Evolutionary conservation across 2,329 filamentous ascomycete species (phyloP).

Genomic region (Mycosphaerelloides madeirae): DNA sequence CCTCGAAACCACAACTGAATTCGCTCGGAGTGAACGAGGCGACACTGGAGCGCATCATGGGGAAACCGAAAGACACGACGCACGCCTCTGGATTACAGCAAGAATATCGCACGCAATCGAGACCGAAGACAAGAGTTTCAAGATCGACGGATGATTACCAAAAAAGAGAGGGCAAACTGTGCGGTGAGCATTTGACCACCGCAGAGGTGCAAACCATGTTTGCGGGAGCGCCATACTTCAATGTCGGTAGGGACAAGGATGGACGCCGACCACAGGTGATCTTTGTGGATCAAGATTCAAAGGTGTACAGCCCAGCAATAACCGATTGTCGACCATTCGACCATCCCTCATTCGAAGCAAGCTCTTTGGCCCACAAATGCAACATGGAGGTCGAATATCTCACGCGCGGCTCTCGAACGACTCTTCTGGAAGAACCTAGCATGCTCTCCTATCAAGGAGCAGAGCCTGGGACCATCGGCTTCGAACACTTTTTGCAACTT

Average conservation of each 20-base stretch:
- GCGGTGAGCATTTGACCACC: slow-evolving; percentile 9
- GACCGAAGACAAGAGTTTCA: slow-evolving; percentile 1
- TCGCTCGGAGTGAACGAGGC: slow-evolving; percentile 22
- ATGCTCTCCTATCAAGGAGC: slow-evolving; percentile 44
- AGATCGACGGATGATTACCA: not conserved
- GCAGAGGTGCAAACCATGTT: slow-evolving; percentile 25
- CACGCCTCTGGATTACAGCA: slow-evolving; percentile 16
- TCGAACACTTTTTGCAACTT: slow-evolving; percentile 45
- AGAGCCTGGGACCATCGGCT: slow-evolving; percentile 45
- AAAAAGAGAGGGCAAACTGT: not conserved
- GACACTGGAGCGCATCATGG: slow-evolving; percentile 22
- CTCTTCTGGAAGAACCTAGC: slow-evolving; percentile 42
- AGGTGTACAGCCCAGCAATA: slow-evolving; percentile 2
- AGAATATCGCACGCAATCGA: slow-evolving; percentile 7
- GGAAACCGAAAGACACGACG: slow-evolving; percentile 15
- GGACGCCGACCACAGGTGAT: slow-evolving; percentile 19
- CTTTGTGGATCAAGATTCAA: slow-evolving; percentile 9
- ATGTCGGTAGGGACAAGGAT: slow-evolving; percentile 8
- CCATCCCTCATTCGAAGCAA: slow-evolving; percentile 19
- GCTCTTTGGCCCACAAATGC: slow-evolving; percentile 8
- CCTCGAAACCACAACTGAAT: slow-evolving; percentile 8
- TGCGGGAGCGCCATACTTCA: slow-evolving; percentile 28
- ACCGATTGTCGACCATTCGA: slow-evolving; percentile 13
- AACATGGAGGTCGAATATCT: slow-evolving; percentile 1
- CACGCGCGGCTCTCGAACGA: not conserved